These are phyloP conservation scores for Fusarium gaditjirri DNA, from an alignment of 2,329 filamentous ascomycete species.

Conservation along the genomic window DNA sequence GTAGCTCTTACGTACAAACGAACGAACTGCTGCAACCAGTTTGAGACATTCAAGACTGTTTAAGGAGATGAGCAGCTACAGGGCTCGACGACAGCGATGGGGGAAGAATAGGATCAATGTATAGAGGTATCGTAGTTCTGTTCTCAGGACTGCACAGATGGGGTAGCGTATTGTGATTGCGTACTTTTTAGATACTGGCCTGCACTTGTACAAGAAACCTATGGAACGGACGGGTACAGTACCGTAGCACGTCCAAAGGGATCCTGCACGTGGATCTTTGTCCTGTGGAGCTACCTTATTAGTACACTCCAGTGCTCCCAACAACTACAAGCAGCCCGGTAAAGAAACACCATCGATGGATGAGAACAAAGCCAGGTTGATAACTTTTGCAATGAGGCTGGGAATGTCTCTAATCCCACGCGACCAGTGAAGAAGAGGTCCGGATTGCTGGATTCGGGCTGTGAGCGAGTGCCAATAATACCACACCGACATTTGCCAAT, in stretches of 20 bases:
- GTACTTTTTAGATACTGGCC: not conserved
- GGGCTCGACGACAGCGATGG: constrained; percentile 18
- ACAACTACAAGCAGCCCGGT: not conserved
- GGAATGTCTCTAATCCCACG: constrained; percentile 22
- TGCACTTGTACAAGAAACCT: constrained; percentile 1
- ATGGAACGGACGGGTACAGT: constrained; percentile 3
- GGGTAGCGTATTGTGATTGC: not conserved
- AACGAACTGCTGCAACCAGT: constrained; percentile 39
- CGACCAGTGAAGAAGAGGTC: constrained; percentile 24
- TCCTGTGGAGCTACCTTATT: constrained; percentile 7
- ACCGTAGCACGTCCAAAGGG: constrained; percentile 14
- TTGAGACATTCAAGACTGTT: constrained; percentile 20
- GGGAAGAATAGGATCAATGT: constrained; percentile 7
- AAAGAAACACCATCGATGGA: not conserved
- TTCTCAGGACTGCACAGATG: not conserved
- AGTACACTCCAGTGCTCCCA: not conserved
- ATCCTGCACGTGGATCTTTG: constrained; percentile 25
- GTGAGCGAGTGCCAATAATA: constrained; percentile 24
- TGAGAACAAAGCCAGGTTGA: not conserved
- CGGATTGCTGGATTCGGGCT: constrained; percentile 31
- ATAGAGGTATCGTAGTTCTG: not conserved
- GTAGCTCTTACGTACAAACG: constrained; percentile 41
- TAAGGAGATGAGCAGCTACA: constrained; percentile 1
- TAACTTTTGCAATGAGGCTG: constrained; percentile 31
- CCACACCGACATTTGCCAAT: constrained; percentile 44